These are phyloP conservation scores for Cladosporium velox DNA, from an alignment of 2,329 filamentous ascomycete genomes.

Conservation along the genomic window DNA sequence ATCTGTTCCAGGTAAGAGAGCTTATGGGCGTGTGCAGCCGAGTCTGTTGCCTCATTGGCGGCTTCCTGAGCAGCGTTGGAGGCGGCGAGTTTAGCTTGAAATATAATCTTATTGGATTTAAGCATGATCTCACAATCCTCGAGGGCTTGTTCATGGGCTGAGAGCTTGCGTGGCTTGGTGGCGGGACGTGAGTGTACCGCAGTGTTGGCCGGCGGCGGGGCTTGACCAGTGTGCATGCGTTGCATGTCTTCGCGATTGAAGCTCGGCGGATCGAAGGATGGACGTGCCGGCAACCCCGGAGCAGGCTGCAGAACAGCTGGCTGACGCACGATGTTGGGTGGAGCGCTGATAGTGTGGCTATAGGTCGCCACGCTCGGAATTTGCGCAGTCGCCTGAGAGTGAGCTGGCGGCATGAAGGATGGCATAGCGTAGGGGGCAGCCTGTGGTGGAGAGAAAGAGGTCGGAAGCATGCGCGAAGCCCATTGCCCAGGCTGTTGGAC, in stretches of 20 bases:
- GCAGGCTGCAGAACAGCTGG: slow-evolving; percentile 49
- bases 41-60: not conserved
- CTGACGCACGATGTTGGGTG: not conserved
- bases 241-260: slow-evolving; percentile 58
- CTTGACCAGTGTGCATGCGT: slow-evolving; percentile 57
- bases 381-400: not conserved
- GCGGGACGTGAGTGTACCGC: slow-evolving; percentile 2
- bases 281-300: slow-evolving; percentile 62
- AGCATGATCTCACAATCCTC: too few species aligned
- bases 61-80: not conserved
- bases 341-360: not conserved
- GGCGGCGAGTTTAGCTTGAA: not conserved
- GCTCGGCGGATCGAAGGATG: slow-evolving; percentile 57
- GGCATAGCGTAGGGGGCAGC: not conserved
- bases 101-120: too few species aligned
- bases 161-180: not conserved
- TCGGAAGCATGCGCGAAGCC: not conserved
- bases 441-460: slow-evolving; percentile 1
- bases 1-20: slow-evolving; percentile 16
- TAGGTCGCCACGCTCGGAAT: not conserved
- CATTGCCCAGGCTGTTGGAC: not conserved
- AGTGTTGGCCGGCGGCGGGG: slow-evolving; percentile 39
- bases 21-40: not conserved
- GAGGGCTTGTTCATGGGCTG: too few species aligned
- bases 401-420: not conserved